Evolutionary conservation across 208 protist genomes (phyloP).

Genomic region (Crithidia bombi): DNA sequence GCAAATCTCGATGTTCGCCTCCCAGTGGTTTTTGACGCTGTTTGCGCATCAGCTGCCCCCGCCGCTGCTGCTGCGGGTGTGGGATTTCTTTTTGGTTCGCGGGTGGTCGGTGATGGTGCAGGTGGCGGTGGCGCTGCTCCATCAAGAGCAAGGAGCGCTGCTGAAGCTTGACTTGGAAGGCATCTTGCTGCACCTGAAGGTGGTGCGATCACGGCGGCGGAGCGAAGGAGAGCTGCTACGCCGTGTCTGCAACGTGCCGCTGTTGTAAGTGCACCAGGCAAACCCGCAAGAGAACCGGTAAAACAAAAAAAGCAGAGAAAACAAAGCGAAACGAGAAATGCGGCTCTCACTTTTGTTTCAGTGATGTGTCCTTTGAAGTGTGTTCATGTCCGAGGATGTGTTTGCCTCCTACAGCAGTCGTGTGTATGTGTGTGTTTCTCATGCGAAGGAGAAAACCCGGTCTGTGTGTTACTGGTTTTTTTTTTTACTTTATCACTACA

Average conservation of each 20-base stretch:
- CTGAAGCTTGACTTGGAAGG: slow-evolving; percentile 50
- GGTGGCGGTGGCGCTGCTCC: slow-evolving; percentile 49
- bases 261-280: not conserved
- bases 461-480: no score
- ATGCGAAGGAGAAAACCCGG: no score
- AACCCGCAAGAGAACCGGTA: not conserved
- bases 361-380: no score
- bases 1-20: slow-evolving; percentile 46
- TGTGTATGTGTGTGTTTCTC: no score
- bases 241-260: slow-evolving; percentile 11
- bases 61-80: slow-evolving; percentile 46
- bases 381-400: no score
- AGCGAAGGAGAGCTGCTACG: slow-evolving; percentile 20
- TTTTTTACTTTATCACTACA: no score
- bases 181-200: slow-evolving; percentile 49
- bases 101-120: slow-evolving; percentile 61
- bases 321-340: not conserved
- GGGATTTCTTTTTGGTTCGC: slow-evolving; percentile 58
- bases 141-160: slow-evolving; percentile 48
- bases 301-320: not conserved
- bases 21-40: slow-evolving; percentile 72
- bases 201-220: slow-evolving; percentile 12
- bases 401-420: no score
- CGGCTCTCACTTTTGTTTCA: no score
- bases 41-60: slow-evolving; percentile 62